These are phyloP conservation scores for Suillus paluster DNA, from an alignment of 768 basidiomycete genomes.

Conservation along the genomic window DNA sequence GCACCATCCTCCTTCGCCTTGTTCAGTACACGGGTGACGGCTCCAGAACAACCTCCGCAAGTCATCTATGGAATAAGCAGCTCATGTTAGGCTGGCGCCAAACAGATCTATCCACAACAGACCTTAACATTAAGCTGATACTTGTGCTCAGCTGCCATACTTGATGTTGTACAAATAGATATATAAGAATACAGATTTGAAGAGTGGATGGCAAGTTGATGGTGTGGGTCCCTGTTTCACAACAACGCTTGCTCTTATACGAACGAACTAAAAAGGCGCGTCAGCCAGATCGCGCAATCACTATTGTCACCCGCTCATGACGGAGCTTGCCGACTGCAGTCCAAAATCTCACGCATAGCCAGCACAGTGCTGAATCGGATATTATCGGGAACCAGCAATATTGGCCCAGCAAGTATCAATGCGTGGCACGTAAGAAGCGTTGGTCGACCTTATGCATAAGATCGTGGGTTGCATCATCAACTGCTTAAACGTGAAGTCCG, in stretches of 20 bases:
- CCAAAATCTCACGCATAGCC: conserved; percentile 19
- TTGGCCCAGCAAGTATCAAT: neutral
- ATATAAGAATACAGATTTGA: conserved; percentile 4
- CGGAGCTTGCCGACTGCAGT: conserved; percentile 13
- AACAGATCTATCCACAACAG: conserved; percentile 8
- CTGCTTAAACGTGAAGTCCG: conserved; percentile 22
- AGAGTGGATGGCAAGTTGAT: neutral
- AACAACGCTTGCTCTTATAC: conserved; percentile 9
- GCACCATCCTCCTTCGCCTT: conserved; percentile 57
- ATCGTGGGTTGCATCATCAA: conserved; percentile 11
- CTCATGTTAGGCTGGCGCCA: neutral
- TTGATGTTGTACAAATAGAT: neutral
- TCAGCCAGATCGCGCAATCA: conserved; percentile 12
- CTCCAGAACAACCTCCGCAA: conserved; percentile 85
- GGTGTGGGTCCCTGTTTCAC: neutral
- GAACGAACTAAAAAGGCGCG: too few species aligned
- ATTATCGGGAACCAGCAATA: too few species aligned
- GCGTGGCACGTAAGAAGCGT: neutral
- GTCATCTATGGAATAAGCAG: conserved; percentile 65
- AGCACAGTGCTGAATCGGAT: too few species aligned
- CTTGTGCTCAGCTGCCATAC: conserved; percentile 16
- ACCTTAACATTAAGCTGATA: conserved; percentile 91
- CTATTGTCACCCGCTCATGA: neutral
- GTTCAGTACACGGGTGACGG: conserved; percentile 72
- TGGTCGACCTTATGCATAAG: neutral